Base-by-base conservation (phyloP, 2,329 filamentous ascomycete genomes). In the Alternaria infectoria region DNA sequence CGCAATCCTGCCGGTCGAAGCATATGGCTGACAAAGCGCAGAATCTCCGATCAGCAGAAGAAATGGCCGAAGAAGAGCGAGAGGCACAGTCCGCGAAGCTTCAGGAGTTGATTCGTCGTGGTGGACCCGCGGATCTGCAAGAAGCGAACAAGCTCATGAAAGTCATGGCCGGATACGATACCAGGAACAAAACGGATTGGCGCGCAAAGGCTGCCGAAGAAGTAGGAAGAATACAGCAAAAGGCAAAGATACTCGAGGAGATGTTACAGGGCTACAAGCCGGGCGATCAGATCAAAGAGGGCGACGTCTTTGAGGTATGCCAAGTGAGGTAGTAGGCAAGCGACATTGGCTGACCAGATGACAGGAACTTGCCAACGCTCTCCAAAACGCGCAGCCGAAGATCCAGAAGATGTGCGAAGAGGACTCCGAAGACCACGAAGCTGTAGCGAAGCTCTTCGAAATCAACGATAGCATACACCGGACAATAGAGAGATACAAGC, bases 401-500 rank as follows among this genome's bases (percentile, higher is more conserved):
- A 98, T 99, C 69, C 95, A 98, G 79, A 97, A 93, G 82, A 99
- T 99, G 95, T 98, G 95, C 76, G 95, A 98, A 80, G 96, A 99
- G 80, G 96, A 99, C 77, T 97, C 94, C 11, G 95, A 98, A 65
- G 96, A 99, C 76, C 90, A 93, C 65, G 96, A 97, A 82, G 96
- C 96, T 6, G 96, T 99, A 6, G 92, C 93, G 46, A 97, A 97
- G 81, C 85, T 99, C 11, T 87, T 99, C 59, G 93, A 98, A 78
- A 98, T 99, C 76, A 99, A 99, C 78, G 96, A 99, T 81, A 97
- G 94, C 82, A 99, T 99, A 87, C 93, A 98, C 78, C 89, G 95
- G 66, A 99, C 96, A 1, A 93, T 98, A 59, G 93, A 98, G 81
- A 86, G 96, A 68, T 99, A 98, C 81, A 97, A 93, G 85, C 84